Base-by-base conservation (phyloP, 2,329 filamentous ascomycete genomes). In the Leptographium wingfieldii region DNA sequence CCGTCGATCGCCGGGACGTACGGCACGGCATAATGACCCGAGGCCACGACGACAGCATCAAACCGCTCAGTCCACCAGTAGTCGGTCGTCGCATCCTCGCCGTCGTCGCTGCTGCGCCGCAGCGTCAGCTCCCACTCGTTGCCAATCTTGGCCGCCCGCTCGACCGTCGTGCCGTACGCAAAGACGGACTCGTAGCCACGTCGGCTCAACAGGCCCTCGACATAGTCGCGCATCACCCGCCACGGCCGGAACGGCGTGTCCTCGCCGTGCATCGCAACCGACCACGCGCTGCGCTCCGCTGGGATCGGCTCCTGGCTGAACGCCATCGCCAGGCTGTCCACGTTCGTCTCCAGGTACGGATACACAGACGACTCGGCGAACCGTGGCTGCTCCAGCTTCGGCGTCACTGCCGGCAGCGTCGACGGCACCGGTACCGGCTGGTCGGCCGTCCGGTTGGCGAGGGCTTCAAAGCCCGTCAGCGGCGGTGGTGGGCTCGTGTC, bases 21-120 rank as follows among this genome's bases (percentile, higher is more conserved):
- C 0, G 84, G 83, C 1, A 85, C 74, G 62, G 80, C 79, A 65
- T 87, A 88, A 69, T 88, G 86, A 0, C 86, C 86, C 29, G 77
- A 83, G 0, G 85, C 84, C 5, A 87, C 80, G 0, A 88, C 78
- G 1, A 89, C 74, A 0, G 82, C 81, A 66, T 89, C 85, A 63
- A 94, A 81, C 0, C 71, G 66, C 58, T 72, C 84, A 0, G 70
- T 71, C 83, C 83, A 85, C 82, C 84, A 86, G 61, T 78, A 77
- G 63, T 84, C 54, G n/a, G 25, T 78, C n/a, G 25, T 29, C 1
- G 64, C 29, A 61, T 16, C 22, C 22, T 22, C 22, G 22, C 67
- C 69, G 16, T 69, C 65, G 12, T 35, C 33, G 5, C 67, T 69
- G 14, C 69, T 65, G 10, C 25, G 72, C 25, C 80, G 73, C 38